Evolutionary conservation across 306 rosid species (phyloP), one percentile per base, ranked within the genome.

Genomic region (Lathyrus sativus): DNA sequence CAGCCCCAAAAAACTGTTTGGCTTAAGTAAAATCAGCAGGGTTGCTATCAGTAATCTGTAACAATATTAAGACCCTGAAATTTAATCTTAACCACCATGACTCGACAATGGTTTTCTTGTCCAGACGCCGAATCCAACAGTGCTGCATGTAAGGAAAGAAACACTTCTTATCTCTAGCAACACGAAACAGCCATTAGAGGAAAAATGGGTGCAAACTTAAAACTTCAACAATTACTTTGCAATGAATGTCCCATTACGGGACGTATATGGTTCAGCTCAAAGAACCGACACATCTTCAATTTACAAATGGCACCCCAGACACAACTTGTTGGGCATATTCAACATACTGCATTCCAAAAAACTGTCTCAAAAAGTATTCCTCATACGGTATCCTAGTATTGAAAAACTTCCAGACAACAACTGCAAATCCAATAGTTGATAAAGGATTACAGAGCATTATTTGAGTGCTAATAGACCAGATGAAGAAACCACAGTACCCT

Each of bases 391-490:
- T 82, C 11, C 86, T 38, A 22, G 12, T 55, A 1, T 80, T 74
- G 11, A 82, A 82, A 37, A 80, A 92, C 76, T 11, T 84, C 98
- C 96, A 92, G 53, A 88, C 93, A 19, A 92, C 88, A 43, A 74
- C 60, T 10, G 86, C 76, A 77, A 90, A 92, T 29, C 75, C 91
- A 62, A 86, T 12, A 8, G 81, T 80, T 11, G 96, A 92, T 44
- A 92, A 2, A 15, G 98, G 98, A 78, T 92, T 92, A 74, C 98
- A 90, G 7, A 92, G 91, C 98, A 92, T 92, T 75, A 88, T 74
- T 81, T 92, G 98, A 45, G 98, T 88, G 26, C 93, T 93, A 61
- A 92, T 82, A 4, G 96, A 84, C 98, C 98, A 92, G 55, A 92
- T 51, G 62, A 92, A 48, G 81, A 92, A 92, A 56, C 98, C 96